Conservation (phyloP, 805 yeast species). For the Maudiozyma serrabonitensis region DNA sequence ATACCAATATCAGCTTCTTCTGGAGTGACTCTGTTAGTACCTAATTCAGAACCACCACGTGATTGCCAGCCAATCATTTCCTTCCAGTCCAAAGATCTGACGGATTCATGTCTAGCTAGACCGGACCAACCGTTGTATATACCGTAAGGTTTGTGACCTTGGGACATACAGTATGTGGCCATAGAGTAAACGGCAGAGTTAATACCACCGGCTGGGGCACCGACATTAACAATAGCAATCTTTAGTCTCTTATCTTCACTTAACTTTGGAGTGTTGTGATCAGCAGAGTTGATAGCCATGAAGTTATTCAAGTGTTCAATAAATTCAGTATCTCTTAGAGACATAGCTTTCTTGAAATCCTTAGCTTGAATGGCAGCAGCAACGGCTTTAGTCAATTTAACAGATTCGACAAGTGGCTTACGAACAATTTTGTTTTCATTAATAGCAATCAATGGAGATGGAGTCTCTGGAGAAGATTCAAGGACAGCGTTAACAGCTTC, state of each 20-base stretch:
- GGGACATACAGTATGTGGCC: conserved; percentile 64
- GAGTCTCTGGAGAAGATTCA: conserved; percentile 58
- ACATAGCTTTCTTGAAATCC: conserved; percentile 62
- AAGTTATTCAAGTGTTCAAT: conserved; percentile 54
- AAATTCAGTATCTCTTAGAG: conserved; percentile 61
- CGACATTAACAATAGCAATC: conserved; percentile 65
- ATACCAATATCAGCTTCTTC: conserved; percentile 55
- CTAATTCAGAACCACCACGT: conserved; percentile 72
- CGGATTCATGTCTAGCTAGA: conserved; percentile 50
- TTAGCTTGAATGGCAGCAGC: conserved; percentile 58
- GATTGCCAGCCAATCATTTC: conserved; percentile 66
- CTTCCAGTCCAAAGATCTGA: conserved; percentile 53
- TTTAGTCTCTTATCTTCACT: conserved; percentile 45
- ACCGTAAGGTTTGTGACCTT: conserved; percentile 64
- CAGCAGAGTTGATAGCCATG: conserved; percentile 57
- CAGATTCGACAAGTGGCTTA: conserved; percentile 64
- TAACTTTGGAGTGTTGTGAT: conserved; percentile 52
- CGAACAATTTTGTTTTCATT: conserved; percentile 62
- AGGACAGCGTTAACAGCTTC: conserved; percentile 71
- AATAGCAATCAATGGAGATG: conserved; percentile 71
- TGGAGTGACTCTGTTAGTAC: conserved; percentile 69
- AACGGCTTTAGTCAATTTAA: conserved; percentile 57
- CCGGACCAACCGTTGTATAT: conserved; percentile 72
- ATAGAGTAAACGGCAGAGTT: conserved; percentile 70
- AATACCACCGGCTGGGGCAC: conserved; percentile 75